Conservation (phyloP, 768 basidiomycete species). For the Kwoniella sp. region DNA sequence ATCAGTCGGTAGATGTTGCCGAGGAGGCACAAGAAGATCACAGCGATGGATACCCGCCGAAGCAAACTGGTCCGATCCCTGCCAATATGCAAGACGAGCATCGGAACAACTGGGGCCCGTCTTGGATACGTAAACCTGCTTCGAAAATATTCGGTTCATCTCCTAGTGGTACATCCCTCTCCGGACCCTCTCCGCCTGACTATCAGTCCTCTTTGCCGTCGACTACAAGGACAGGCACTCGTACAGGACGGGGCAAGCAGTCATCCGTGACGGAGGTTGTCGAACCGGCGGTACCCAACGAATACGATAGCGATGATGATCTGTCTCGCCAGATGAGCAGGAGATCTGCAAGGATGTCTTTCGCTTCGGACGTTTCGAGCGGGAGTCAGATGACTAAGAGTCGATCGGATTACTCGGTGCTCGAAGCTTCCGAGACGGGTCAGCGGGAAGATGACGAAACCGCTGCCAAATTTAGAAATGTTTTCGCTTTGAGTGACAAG, state of each 20-base stretch:
- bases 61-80: constrained; percentile 39
- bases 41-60: constrained; percentile 46
- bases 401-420: constrained; percentile 70
- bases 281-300: constrained; percentile 30
- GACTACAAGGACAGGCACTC: constrained; percentile 1
- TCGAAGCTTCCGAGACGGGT: constrained; percentile 69
- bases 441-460: constrained; percentile 60
- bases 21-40: constrained; percentile 10
- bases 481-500: constrained; percentile 86
- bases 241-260: constrained; percentile 9
- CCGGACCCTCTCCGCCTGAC: constrained; percentile 4
- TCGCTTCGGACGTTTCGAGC: constrained; percentile 24
- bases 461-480: constrained; percentile 67
- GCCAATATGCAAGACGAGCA: constrained; percentile 22
- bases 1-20: constrained; percentile 3
- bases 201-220: not conserved
- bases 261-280: constrained; percentile 43
- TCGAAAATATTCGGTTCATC: constrained; percentile 40
- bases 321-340: constrained; percentile 10
- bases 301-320: constrained; percentile 23
- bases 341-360: constrained; percentile 21
- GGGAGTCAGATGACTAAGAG: constrained; percentile 28
- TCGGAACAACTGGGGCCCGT: constrained; percentile 30
- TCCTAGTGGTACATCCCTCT: constrained; percentile 20
- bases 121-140: constrained; percentile 47